Evolutionary conservation across 768 basidiomycete genomes (phyloP).

Genomic region (Chalciporus piperatus): DNA sequence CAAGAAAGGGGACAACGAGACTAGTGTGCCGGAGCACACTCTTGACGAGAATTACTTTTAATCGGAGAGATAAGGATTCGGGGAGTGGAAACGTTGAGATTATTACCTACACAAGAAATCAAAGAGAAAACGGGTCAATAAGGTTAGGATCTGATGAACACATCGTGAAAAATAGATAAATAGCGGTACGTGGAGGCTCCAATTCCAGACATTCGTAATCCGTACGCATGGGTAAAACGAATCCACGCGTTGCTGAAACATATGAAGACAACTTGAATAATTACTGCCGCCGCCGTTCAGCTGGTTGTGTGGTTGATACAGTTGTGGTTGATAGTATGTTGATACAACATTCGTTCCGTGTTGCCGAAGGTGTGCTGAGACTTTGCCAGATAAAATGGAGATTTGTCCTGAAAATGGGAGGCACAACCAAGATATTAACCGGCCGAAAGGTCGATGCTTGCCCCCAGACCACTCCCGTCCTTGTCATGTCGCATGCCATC

Average conservation of each 20-base stretch:
- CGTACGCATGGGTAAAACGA: conserved; percentile 16
- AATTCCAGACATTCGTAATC: conserved; percentile 28
- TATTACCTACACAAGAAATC: conserved; percentile 16
- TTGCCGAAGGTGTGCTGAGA: conserved; percentile 16
- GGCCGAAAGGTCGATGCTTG: conserved; percentile 30
- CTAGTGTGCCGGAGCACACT: conserved; percentile 3
- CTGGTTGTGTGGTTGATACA: conserved; percentile 33
- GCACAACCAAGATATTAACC: conserved; percentile 14
- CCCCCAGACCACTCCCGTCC: conserved; percentile 24
- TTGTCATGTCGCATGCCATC: conserved; percentile 29
- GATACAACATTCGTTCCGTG: conserved; percentile 33
- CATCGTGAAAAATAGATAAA: conserved; percentile 20
- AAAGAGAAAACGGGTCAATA: conserved; percentile 24
- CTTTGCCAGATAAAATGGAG: conserved; percentile 15
- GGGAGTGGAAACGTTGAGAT: conserved; percentile 4
- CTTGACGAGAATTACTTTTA: conserved; percentile 4
- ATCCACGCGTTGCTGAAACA: conserved; percentile 25
- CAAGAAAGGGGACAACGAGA: conserved; percentile 6
- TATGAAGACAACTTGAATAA: conserved; percentile 33
- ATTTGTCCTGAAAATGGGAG: conserved; percentile 3
- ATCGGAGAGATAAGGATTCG: conserved; percentile 3
- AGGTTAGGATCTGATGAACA: conserved; percentile 22
- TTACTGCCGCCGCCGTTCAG: conserved; percentile 20
- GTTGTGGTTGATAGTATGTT: conserved; percentile 25
- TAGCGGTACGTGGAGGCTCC: conserved; percentile 10